Percentiles rank a stretch among this genome's conserved stretches.
phyloP scores from a whole-genome alignment of 768 basidiomycete species.

The Terana coerulea region DNA sequence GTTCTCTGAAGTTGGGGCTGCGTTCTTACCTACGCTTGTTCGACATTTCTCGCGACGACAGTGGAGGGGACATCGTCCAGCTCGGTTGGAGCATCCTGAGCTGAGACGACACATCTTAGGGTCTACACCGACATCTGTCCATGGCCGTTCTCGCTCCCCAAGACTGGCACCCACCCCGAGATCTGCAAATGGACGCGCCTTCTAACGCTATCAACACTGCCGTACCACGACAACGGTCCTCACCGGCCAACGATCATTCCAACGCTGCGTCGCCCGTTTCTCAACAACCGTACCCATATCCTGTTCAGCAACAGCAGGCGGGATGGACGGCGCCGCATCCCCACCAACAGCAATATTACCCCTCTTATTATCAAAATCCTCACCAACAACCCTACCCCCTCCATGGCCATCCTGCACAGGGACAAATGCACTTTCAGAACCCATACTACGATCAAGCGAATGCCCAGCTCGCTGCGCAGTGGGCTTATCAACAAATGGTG shows the following conservation, averaged over 20 bases:
- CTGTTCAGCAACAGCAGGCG: slow-evolving; percentile 68
- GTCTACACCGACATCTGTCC: slow-evolving; percentile 27
- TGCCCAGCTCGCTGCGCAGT: slow-evolving; percentile 75
- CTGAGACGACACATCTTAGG: background rate
- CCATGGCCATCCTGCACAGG: slow-evolving; percentile 30
- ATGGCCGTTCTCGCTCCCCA: slow-evolving; percentile 79
- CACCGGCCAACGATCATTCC: slow-evolving; percentile 53
- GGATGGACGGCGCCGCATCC: slow-evolving; percentile 66
- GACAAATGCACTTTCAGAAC: slow-evolving; percentile 41
- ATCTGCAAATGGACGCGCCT: slow-evolving; percentile 59
- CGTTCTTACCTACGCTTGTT: no score
- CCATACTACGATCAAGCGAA: slow-evolving; percentile 78
- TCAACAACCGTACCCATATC: slow-evolving; percentile 56
- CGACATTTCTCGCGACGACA: slow-evolving; percentile 5
- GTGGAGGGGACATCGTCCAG: slow-evolving; percentile 9
- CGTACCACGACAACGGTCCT: slow-evolving; percentile 53
- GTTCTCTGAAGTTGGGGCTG: slow-evolving; percentile 7
- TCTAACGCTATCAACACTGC: slow-evolving; percentile 33
- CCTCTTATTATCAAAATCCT: slow-evolving; percentile 71
- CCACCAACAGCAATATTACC: slow-evolving; percentile 73
- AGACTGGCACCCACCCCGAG: slow-evolving; percentile 71
- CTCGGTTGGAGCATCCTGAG: slow-evolving; percentile 9
- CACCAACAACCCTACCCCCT: slow-evolving; percentile 56
- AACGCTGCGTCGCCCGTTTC: slow-evolving; percentile 26
- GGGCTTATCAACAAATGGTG: slow-evolving; percentile 94